phyloP scores from a whole-genome alignment of 2,329 filamentous ascomycete genomes.

The Gremmenia infestans region DNA sequence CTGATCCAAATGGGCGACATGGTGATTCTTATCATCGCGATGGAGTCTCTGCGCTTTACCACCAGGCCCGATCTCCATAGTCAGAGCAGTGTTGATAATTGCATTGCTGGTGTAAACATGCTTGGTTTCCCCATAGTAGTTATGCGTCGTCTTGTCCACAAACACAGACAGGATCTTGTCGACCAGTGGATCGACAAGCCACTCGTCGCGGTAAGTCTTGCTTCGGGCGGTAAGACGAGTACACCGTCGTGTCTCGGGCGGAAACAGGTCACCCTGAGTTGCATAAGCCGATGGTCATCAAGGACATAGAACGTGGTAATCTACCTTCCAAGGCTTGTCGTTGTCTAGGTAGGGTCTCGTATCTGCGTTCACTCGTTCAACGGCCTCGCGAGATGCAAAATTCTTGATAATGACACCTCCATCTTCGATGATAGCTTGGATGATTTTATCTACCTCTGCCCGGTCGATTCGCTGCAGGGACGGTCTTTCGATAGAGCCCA shows the following conservation, averaged over 20 bases:
- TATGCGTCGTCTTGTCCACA: constrained; percentile 27
- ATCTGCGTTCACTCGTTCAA: constrained; percentile 14
- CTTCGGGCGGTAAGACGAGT: constrained; percentile 16
- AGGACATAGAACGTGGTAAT: neutral
- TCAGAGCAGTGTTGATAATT: constrained; percentile 23
- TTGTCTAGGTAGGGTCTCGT: constrained; percentile 19
- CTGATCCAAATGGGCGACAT: constrained; percentile 12
- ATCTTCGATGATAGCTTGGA: constrained; percentile 13
- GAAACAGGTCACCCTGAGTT: constrained; percentile 14
- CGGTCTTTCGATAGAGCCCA: constrained; percentile 9
- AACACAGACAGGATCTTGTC: constrained; percentile 19
- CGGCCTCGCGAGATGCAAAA: constrained; percentile 11
- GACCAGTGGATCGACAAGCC: constrained; percentile 18
- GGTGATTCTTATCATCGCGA: constrained; percentile 18
- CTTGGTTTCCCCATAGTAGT: constrained; percentile 27
- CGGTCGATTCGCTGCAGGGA: constrained; percentile 8
- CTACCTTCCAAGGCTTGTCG: constrained; percentile 25
- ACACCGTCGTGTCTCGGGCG: constrained; percentile 23
- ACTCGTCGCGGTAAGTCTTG: constrained; percentile 15
- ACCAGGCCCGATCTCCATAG: constrained; percentile 19
- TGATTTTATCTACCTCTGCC: constrained; percentile 10
- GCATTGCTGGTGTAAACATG: constrained; percentile 28
- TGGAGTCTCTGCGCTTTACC: constrained; percentile 16
- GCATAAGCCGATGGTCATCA: neutral
- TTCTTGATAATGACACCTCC: constrained; percentile 15